phyloP scores from a whole-genome alignment of 106 monocot species.

The Acorus calamus region DNA sequence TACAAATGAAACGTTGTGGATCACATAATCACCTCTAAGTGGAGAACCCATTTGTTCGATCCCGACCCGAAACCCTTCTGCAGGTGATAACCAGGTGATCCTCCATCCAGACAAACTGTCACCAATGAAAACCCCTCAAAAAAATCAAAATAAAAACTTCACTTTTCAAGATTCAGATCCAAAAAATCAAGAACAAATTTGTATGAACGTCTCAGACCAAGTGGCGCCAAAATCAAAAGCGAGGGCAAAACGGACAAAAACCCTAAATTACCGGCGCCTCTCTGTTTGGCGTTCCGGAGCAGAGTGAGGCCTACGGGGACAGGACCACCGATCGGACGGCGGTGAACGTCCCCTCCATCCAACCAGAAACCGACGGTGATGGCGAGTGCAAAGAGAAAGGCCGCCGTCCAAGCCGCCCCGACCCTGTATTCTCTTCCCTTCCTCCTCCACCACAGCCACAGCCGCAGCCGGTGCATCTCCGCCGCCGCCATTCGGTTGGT shows the following conservation, averaged over 20 bases:
- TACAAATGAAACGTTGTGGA: no score
- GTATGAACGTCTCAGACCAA: no score
- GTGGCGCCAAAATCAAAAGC: background rate
- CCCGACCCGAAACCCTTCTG: conserved; percentile 58
- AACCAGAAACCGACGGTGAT: background rate
- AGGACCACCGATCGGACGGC: background rate
- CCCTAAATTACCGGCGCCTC: conserved; percentile 39
- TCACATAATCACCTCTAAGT: conserved; percentile 45
- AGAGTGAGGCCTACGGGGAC: conserved; percentile 53
- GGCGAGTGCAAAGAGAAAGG: conserved; percentile 11
- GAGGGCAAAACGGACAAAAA: background rate
- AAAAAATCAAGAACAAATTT: background rate
- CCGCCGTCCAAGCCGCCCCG: conserved; percentile 1
- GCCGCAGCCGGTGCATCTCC: conserved; percentile 14
- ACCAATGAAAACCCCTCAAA: background rate
- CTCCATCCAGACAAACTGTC: conserved; percentile 92
- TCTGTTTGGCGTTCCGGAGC: conserved; percentile 32
- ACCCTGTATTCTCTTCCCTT: conserved; percentile 1
- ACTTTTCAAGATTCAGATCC: background rate
- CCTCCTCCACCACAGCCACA: conserved; percentile 22
- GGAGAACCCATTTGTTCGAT: conserved; percentile 51
- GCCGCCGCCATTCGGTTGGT: conserved; percentile 11
- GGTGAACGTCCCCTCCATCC: no score
- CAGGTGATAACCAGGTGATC: conserved; percentile 61
- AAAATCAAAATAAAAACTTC: background rate